Conservation (phyloP, 257 asterid species). For the Solanum arcanum region DNA sequence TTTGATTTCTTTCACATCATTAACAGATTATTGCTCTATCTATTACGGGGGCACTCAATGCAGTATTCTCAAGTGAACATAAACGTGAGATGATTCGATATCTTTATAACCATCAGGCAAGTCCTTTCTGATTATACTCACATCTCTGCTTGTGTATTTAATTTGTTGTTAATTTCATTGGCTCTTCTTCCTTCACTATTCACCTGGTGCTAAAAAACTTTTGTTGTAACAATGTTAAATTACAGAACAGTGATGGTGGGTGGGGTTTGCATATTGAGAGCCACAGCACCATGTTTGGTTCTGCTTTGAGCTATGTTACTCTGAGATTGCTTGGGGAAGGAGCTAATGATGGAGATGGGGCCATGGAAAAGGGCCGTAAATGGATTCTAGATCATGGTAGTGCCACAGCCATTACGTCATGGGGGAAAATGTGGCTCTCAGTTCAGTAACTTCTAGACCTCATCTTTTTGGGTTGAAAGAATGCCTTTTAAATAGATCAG, state of each 20-base stretch:
- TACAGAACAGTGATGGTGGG: constrained; percentile 94
- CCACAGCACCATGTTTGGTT: constrained; percentile 98
- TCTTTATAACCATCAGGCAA: constrained; percentile 94
- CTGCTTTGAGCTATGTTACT: constrained; percentile 81
- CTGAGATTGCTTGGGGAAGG: constrained; percentile 97
- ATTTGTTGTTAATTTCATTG: constrained; percentile 1
- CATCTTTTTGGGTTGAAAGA: not conserved
- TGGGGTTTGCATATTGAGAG: constrained; percentile 99
- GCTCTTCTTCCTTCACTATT: not conserved
- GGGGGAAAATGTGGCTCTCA: constrained; percentile 99
- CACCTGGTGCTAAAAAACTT: not conserved
- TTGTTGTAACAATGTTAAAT: constrained; percentile 5
- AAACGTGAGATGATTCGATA: constrained; percentile 86
- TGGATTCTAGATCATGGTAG: constrained; percentile 95
- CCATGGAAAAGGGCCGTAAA: constrained; percentile 86
- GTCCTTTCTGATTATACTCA: not conserved
- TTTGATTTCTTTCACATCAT: not conserved
- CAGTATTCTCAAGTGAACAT: constrained; percentile 72
- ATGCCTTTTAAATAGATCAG: not conserved
- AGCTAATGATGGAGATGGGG: constrained; percentile 80
- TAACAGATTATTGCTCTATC: constrained; percentile 70
- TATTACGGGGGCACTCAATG: constrained; percentile 82
- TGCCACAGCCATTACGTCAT: constrained; percentile 87
- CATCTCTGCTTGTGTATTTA: not conserved
- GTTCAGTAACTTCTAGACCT: constrained; percentile 33